Evolutionary conservation across 306 rosid genomes (phyloP).

Genomic region (Biancaea sappan): DNA sequence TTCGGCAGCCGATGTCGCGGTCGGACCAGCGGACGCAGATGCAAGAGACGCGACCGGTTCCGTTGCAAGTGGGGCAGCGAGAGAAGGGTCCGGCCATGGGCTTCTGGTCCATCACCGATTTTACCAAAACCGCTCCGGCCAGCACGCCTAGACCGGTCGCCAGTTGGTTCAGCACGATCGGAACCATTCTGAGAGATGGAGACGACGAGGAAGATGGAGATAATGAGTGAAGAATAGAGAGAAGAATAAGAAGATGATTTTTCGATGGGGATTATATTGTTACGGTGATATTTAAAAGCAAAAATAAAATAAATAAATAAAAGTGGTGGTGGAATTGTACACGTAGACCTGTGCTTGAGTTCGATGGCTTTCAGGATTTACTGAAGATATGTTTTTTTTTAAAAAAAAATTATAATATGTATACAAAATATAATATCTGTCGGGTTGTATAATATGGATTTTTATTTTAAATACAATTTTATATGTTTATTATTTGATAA

Average conservation of each 20-base stretch:
- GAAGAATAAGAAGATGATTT: neutral
- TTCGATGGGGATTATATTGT: neutral
- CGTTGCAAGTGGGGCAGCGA: slow-evolving; percentile 81
- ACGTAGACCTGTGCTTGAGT: slow-evolving; percentile 40
- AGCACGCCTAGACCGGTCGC: slow-evolving; percentile 86
- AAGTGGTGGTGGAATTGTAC: slow-evolving; percentile 50
- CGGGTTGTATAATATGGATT: neutral
- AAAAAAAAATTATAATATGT: no score
- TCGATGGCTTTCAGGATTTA: slow-evolving; percentile 31
- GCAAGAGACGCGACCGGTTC: slow-evolving; percentile 82
- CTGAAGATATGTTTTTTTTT: neutral
- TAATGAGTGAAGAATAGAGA: no score
- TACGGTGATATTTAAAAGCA: neutral
- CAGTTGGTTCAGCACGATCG: slow-evolving; percentile 72
- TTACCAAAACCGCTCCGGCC: slow-evolving; percentile 84
- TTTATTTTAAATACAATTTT: neutral
- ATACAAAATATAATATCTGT: no score
- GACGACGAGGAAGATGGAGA: neutral
- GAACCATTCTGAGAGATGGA: slow-evolving; percentile 38
- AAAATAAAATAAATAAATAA: neutral
- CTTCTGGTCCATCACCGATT: slow-evolving; percentile 76
- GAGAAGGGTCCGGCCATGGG: slow-evolving; percentile 89
- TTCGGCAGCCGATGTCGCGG: slow-evolving; percentile 75
- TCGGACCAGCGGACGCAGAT: slow-evolving; percentile 91
- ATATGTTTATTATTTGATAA: neutral